phyloP scores from a whole-genome alignment of 2,329 filamentous ascomycete species.

The Stagonosporopsis chrysanthemi region DNA sequence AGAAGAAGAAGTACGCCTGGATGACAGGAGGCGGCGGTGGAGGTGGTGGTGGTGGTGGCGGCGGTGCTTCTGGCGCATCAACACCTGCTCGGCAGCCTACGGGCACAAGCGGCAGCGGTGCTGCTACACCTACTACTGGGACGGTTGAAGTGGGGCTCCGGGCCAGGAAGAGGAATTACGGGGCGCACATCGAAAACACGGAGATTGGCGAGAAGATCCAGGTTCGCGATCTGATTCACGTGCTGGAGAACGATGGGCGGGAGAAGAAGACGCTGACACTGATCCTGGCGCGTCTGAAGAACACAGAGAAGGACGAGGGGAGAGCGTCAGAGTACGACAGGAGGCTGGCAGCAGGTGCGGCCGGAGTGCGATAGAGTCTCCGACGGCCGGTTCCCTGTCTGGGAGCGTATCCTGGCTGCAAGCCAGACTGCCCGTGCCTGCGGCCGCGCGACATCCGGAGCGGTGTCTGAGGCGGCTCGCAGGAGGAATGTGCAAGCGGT shows the following conservation, averaged over 20 bases:
- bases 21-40: constrained; percentile 64
- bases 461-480: background rate
- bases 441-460: background rate
- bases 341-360: constrained; percentile 16
- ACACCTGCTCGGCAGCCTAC: constrained; percentile 42
- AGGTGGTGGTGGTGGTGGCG: constrained; percentile 42
- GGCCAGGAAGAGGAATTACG: constrained; percentile 67
- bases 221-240: constrained; percentile 80
- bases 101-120: constrained; percentile 34
- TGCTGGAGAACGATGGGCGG: constrained; percentile 79
- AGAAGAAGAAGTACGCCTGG: constrained; percentile 77
- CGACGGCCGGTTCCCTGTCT: background rate
- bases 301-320: constrained; percentile 39
- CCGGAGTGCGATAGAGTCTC: constrained; percentile 11
- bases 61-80: constrained; percentile 44
- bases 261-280: constrained; percentile 62
- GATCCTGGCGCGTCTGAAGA: constrained; percentile 43
- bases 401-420: background rate
- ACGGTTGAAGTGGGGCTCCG: constrained; percentile 56
- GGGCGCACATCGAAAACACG: constrained; percentile 80
- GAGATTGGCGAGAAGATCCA: constrained; percentile 81
- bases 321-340: constrained; percentile 17
- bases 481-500: too few relatives aligned
- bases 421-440: background rate
- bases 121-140: constrained; percentile 33